Base-by-base conservation (phyloP, 805 yeast genomes). In the Danielozyma ontarioensis region DNA sequence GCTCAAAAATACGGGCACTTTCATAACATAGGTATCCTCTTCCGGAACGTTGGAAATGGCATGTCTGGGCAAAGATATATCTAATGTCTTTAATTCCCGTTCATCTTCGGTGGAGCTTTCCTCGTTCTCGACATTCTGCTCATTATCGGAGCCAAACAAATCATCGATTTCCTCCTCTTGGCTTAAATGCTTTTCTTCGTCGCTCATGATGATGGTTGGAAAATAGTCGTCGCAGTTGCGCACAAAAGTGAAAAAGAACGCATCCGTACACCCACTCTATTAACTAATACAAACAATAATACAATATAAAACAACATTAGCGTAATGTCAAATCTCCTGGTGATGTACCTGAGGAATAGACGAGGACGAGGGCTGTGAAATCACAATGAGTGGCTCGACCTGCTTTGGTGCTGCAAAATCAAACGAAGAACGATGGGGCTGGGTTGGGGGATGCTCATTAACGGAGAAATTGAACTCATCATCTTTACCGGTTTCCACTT, bases 1-100 rank as follows among this genome's bases (percentile, higher is more conserved):
- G 34, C 76, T 78, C 37, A 93, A 61, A 49, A 85, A 90, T 14
- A 86, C 80, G 2, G 98, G 98, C 39, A 89, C 62, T 41, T 83
- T 81, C 32, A 83, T 74, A 41, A 51, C 62, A 59, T 53, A 68
- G 51, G 45, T 70, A 44, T 50, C 65, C 26, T 37, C 59, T 51
- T 50, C 71, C 41, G 45, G 53, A 33, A 49, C 51, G 33, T 52
- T 53, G 2, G 64, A 51, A 2, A 63, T 54, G 2, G 78, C 69
- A 48, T 74, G 80, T 53, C 72, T 74, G 41, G 70, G 83, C 51
- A 61, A 46, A 2, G 65, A 51, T 21, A 66, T 44, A 13, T 59
- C 62, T 40, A 50, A 66, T 35, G 51, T 61, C 36, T 50, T 72
- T 55, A 52, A 38, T 28, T 56, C 59, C 17, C 36, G 50, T 28